These are phyloP conservation scores for Fusarium torreyae DNA, from an alignment of 2,329 filamentous ascomycete species.

Conservation along the genomic window DNA sequence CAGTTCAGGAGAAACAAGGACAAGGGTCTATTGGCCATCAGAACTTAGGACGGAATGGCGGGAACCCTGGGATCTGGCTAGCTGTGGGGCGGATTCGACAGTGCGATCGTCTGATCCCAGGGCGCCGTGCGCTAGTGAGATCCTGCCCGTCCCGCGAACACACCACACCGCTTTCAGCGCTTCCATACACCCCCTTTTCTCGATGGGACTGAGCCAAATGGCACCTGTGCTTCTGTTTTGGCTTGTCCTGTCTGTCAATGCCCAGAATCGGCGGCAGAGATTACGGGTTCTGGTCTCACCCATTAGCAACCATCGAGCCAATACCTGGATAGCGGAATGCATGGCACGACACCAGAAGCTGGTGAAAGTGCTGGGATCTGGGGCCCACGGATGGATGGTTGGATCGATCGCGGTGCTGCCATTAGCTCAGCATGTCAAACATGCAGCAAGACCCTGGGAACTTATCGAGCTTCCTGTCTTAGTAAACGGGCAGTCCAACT, in stretches of 20 bases:
- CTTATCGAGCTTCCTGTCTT: slow-evolving; percentile 45
- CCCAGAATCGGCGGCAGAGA: not conserved
- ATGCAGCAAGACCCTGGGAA: slow-evolving; percentile 44
- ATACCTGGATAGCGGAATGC: not conserved
- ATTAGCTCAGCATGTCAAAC: slow-evolving; percentile 42
- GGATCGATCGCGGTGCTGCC: slow-evolving; percentile 45
- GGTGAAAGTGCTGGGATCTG: slow-evolving; percentile 24
- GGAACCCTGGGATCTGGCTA: slow-evolving; percentile 52
- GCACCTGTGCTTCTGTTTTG: slow-evolving; percentile 1
- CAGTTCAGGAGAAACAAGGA: slow-evolving; percentile 42
- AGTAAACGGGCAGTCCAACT: slow-evolving; percentile 28
- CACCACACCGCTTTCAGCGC: slow-evolving; percentile 44
- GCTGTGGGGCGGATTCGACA: slow-evolving; percentile 47
- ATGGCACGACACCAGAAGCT: slow-evolving; percentile 10
- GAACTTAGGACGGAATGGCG: slow-evolving; percentile 44
- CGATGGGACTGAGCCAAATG: slow-evolving; percentile 4
- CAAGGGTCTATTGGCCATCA: slow-evolving; percentile 33
- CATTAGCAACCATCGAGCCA: not conserved
- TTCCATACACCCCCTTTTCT: slow-evolving; percentile 34
- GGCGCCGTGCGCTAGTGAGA: slow-evolving; percentile 48
- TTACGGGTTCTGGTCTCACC: not conserved
- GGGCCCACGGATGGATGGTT: slow-evolving; percentile 42
- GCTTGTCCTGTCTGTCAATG: not conserved
- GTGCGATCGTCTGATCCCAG: slow-evolving; percentile 52
- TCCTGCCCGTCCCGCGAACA: slow-evolving; percentile 52